Base-by-base conservation (phyloP, 73 alveolate genomes). In the Effrenium voratum region DNA sequence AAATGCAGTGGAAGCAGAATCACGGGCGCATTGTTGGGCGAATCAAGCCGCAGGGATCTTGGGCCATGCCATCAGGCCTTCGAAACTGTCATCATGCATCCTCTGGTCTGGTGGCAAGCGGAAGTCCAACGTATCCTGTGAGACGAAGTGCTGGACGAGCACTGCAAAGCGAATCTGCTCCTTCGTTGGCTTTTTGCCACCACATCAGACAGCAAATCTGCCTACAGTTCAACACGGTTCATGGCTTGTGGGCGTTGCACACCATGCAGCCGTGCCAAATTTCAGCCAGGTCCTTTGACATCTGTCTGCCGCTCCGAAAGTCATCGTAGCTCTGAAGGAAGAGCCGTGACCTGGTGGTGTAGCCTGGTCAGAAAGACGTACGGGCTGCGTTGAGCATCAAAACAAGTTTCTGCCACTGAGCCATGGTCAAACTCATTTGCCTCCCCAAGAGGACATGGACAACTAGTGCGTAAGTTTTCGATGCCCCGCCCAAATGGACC, bases 161-260 rank as follows among this genome's bases (percentile, higher is more conserved):
- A 90, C 97, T 22, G 97, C 97, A 46, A 90, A 90, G 87, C 97
- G 86, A 5, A 90, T 75, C 59, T 70, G 97, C 87, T 90, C 97
- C 86, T 70, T 43, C 4, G 41, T 55, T n/a, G 28, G 16, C 16
- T 57, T 57, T 22, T n/a, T n/a, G n/a, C n/a, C n/a, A n/a, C n/a
- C n/a, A n/a, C n/a, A 57, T 57, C n/a, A 57, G 72, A 57, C 72
- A 57, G 72, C 16, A 57, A 22, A 15, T 55, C 68, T 55, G 22
- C 68, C 28, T 22, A 30, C 16, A 30, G 28, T 57, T 30, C 28
- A 22, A 57, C 28, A 57, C 28, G 1, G 72, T 57, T 22, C 72
- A 57, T 57, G 72, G n/a, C 72, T 57, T 30, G 16, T 30, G 28
- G 6, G 28, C 68, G 72, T 57, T 57, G n/a, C 28, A 30, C 40